A percentile compares a stretch with the other conserved stretches of the same genome.
phyloP scores from a whole-genome alignment of 1,284 basidiomycete species.

The Marasmius tenuissimus region DNA sequence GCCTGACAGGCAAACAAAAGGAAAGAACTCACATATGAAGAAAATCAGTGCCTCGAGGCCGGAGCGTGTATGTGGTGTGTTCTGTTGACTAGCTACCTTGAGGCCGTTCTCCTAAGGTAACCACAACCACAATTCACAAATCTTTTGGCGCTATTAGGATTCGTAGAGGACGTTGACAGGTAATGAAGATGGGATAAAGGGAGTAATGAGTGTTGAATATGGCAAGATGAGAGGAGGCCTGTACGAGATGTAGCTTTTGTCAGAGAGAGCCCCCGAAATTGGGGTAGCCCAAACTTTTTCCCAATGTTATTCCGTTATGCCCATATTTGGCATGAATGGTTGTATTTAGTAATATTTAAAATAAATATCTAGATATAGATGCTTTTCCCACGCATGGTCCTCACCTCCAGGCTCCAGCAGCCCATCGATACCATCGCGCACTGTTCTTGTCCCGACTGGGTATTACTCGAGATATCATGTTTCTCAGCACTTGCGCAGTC shows the following conservation, averaged over 20 bases:
- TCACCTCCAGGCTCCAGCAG: background rate
- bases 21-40: background rate
- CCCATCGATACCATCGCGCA: background rate
- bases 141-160: background rate
- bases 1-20: background rate
- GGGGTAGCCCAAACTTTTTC: background rate
- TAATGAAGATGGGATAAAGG: background rate
- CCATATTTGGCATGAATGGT: background rate
- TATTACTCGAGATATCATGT: background rate
- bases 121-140: background rate
- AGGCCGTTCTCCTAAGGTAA: background rate
- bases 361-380: background rate
- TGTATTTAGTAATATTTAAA: background rate
- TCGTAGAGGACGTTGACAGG: background rate
- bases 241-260: background rate
- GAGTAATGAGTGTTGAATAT: background rate
- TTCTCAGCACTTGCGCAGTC: background rate
- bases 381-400: background rate
- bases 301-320: background rate
- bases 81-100: slow-evolving; percentile 1
- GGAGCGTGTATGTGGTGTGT: background rate
- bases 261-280: background rate
- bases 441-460: no score
- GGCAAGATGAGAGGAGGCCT: background rate
- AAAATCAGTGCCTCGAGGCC: background rate